Evolutionary conservation across 2,329 filamentous ascomycete genomes (phyloP).

Genomic region (Decorospora gaudefroyi): DNA sequence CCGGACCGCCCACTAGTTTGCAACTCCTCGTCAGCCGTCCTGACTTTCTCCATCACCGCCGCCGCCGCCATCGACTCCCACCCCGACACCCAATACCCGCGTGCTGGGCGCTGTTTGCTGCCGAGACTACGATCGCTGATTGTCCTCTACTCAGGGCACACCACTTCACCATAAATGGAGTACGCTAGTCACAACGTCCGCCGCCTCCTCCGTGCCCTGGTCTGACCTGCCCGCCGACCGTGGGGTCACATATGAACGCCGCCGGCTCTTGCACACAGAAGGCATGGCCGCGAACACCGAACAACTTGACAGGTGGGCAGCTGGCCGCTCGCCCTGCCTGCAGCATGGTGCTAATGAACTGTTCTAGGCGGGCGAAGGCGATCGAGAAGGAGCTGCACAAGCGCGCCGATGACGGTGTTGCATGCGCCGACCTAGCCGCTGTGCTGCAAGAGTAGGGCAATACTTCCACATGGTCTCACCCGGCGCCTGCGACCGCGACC

Average conservation of each 20-base stretch:
- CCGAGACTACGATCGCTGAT: slow-evolving; percentile 31
- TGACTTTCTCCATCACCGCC: slow-evolving; percentile 21
- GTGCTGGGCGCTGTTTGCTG: slow-evolving; percentile 36
- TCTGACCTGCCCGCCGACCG: slow-evolving; percentile 62
- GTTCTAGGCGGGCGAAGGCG: slow-evolving; percentile 50
- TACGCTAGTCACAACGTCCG: slow-evolving; percentile 54
- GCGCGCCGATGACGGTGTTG: slow-evolving; percentile 56
- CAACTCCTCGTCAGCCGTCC: slow-evolving; percentile 13
- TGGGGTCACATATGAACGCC: slow-evolving; percentile 52
- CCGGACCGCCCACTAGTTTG: slow-evolving; percentile 16
- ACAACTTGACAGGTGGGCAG: slow-evolving; percentile 59
- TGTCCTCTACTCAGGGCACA: slow-evolving; percentile 42
- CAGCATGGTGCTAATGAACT: slow-evolving; percentile 27
- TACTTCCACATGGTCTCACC: neutral
- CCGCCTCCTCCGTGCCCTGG: slow-evolving; percentile 57
- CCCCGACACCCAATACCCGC: slow-evolving; percentile 22
- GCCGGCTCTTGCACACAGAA: slow-evolving; percentile 29
- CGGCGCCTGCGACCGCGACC: slow-evolving; percentile 9
- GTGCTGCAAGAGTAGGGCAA: slow-evolving; percentile 46
- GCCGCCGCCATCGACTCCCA: slow-evolving; percentile 18
- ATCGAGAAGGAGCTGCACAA: slow-evolving; percentile 57
- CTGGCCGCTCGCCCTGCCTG: neutral
- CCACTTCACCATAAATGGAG: slow-evolving; percentile 61
- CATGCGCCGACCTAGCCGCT: slow-evolving; percentile 56
- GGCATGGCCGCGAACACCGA: slow-evolving; percentile 55